Percentiles rank a stretch among this genome's conserved stretches.
These are phyloP conservation scores for Globisporangium paddicum DNA, from an alignment of 352 stramenopile species.

Conservation along the genomic window DNA sequence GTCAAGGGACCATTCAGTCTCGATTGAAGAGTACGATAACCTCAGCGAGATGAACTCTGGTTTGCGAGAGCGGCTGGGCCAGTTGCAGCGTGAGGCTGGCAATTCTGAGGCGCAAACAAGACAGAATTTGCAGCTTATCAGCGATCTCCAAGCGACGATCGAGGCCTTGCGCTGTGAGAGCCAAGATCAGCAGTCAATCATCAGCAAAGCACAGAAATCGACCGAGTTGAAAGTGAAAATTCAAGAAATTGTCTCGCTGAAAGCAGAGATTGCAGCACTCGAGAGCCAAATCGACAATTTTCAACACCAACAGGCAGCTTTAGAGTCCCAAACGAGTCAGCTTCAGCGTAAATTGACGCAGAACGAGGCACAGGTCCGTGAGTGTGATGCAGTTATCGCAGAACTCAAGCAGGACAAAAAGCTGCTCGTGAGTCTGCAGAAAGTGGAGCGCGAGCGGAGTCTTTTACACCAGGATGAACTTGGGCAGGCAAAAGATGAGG, in stretches of 20 bases:
- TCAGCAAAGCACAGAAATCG: neutral
- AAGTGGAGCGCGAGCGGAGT: conserved; percentile 24
- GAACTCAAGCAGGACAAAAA: conserved; percentile 36
- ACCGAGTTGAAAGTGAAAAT: neutral
- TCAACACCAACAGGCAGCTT: neutral
- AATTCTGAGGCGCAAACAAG: neutral
- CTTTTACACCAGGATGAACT: conserved; percentile 21
- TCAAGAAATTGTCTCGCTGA: neutral
- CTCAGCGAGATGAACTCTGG: neutral
- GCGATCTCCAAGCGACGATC: conserved; percentile 5
- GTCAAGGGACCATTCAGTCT: neutral
- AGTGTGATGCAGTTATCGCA: conserved; percentile 25
- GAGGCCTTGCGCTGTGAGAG: neutral
- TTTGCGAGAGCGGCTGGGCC: neutral
- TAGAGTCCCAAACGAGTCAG: conserved; percentile 15
- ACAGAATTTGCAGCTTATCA: neutral
- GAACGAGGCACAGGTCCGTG: conserved; percentile 21
- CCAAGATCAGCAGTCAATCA: neutral
- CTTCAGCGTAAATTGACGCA: conserved; percentile 25
- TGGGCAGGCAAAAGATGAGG: conserved; percentile 20
- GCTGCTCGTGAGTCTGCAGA: conserved; percentile 27
- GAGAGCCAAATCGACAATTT: neutral
- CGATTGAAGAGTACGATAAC: conserved; percentile 3
- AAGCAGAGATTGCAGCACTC: neutral
- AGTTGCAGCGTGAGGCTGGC: conserved; percentile 5